phyloP scores from a whole-genome alignment of 1,284 basidiomycete genomes.

The Rhodotorula sp. region DNA sequence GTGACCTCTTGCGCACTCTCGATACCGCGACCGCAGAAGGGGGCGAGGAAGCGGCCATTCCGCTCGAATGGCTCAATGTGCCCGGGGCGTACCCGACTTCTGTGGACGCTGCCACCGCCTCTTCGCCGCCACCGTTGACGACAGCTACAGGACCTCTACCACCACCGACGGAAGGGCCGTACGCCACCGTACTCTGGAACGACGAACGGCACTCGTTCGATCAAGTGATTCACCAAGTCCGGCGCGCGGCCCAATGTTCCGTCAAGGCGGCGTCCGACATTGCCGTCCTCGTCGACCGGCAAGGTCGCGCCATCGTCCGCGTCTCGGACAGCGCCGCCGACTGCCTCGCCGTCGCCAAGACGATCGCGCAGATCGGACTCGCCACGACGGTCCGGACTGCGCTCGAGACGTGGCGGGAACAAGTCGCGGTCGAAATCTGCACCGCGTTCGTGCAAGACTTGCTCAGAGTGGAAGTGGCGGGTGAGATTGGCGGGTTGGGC shows the following conservation, averaged over 20 bases:
- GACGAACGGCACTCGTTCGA: constrained; percentile 96
- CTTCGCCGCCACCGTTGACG: constrained; percentile 3
- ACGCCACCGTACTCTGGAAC: constrained; percentile 87
- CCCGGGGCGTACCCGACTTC: not conserved
- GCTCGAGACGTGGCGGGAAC: constrained; percentile 85
- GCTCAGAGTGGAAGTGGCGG: constrained; percentile 58
- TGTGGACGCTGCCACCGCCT: constrained; percentile 43
- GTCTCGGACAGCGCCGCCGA: constrained; percentile 66
- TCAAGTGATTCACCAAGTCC: constrained; percentile 78
- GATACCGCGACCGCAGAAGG: not conserved
- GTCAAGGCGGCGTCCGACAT: constrained; percentile 65
- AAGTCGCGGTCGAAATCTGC: constrained; percentile 65
- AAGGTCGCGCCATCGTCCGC: constrained; percentile 75
- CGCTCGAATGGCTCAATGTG: not conserved
- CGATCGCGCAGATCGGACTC: constrained; percentile 82
- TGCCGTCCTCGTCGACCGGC: constrained; percentile 69
- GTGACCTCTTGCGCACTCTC: not conserved
- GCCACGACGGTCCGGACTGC: constrained; percentile 85
- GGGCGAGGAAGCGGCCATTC: not conserved
- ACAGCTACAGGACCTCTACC: not conserved
- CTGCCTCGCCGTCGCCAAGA: constrained; percentile 74
- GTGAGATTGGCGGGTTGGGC: constrained; percentile 60
- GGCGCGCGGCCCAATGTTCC: constrained; percentile 63
- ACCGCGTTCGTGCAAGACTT: constrained; percentile 62
- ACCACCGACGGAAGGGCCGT: constrained; percentile 51